Evolutionary conservation across 306 rosid species (phyloP), one percentile per base, ranked within the genome.

Genomic region (Acacia melanoxylon): DNA sequence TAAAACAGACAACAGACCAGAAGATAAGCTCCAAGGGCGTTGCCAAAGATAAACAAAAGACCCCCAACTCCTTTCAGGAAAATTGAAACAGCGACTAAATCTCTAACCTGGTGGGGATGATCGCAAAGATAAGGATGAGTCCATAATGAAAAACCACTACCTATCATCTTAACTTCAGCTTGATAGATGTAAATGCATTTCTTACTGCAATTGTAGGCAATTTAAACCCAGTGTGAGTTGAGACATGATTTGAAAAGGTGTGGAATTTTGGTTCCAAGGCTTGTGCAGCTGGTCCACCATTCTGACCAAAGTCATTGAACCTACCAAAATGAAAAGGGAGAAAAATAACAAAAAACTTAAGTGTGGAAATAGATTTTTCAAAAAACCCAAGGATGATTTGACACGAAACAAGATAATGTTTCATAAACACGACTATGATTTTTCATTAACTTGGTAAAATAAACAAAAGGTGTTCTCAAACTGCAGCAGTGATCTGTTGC

Each of bases 231-330:
- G 92, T 80, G 6, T 83, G 93, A 69, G 78, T 25, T 15, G 45
- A 71, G 45, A 89, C 48, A 25, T 85, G 87, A 69, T 51, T 63
- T 8, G 90, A 76, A 77, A 91, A 85, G 61, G 84, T 81, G 9
- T 81, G 61, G 63, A 88, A 83, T 58, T 91, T 91, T 0, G 95
- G 93, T 9, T 68, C 83, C 82, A 91, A 42, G 76, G 78, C 79
- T 81, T 82, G 84, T 3, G 91, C 91, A 16, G 93, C 91, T 3
- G 84, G 80, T 42, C 95, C 95, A 31, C 93, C 95, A 78, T 91
- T 87, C 51, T 76, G 61, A 35, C 92, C 95, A 73, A 79, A 91
- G 44, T 85, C 92, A 71, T 84, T 88, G 68, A 86, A 85, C 88
- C 95, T 91, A 77, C 31, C 14, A 83, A 73, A 46, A 70, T 54